Evolutionary conservation across 305 asterid genomes (phyloP).

Genomic region (Lippia alba): DNA sequence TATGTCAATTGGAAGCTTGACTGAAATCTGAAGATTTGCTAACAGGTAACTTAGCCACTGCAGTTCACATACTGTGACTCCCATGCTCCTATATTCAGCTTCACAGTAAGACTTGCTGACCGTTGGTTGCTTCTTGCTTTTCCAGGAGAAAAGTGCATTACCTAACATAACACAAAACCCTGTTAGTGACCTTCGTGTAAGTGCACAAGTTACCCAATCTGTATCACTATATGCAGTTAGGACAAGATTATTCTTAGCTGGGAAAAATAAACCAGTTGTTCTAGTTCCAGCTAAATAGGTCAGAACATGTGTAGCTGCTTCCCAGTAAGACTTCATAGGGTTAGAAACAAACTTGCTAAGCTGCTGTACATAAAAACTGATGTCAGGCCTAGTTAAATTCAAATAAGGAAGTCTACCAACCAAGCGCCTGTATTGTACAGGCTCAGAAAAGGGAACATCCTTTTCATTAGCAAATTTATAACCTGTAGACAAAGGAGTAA

Average conservation of each 20-base stretch:
- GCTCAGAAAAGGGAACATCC: background rate
- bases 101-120: background rate
- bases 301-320: background rate
- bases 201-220: background rate
- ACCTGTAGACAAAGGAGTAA: background rate
- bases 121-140: background rate
- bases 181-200: background rate
- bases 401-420: background rate
- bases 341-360: background rate
- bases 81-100: no score
- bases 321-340: background rate
- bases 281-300: background rate
- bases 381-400: background rate
- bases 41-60: no score
- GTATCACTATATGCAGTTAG: background rate
- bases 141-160: background rate
- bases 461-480: background rate
- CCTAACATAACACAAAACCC: background rate
- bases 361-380: background rate
- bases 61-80: no score
- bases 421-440: background rate
- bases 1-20: no score
- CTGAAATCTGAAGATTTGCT: no score
- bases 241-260: background rate
- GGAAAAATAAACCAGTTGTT: background rate